phyloP scores from a whole-genome alignment of 1,284 basidiomycete genomes.

The Malassezia brasiliensis region DNA sequence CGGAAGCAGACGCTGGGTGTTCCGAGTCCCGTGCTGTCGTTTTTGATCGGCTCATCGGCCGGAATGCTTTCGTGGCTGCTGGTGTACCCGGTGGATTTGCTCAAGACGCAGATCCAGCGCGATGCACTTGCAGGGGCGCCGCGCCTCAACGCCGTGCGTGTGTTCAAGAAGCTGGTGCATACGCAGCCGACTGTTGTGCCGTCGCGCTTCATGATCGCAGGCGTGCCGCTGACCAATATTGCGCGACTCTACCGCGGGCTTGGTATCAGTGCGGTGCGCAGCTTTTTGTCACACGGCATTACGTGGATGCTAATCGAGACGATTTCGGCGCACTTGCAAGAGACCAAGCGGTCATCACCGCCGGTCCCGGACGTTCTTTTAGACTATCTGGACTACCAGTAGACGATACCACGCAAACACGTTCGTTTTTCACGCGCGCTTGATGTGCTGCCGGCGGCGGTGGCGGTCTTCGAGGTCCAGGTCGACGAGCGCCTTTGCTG shows the following conservation, averaged over 20 bases:
- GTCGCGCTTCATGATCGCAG: neutral
- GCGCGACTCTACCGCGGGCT: conserved; percentile 42
- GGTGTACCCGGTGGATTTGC: conserved; percentile 54
- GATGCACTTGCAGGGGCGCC: conserved; percentile 68
- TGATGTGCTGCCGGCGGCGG: neutral
- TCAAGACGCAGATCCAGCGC: conserved; percentile 86
- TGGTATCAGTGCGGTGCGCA: conserved; percentile 40
- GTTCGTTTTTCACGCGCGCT: neutral
- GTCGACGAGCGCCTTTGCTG: conserved; percentile 65
- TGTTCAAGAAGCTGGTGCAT: conserved; percentile 65
- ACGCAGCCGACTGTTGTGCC: neutral
- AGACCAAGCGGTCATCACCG: neutral
- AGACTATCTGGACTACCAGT: conserved; percentile 18
- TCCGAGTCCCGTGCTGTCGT: conserved; percentile 39
- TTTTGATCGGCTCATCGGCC: conserved; percentile 38
- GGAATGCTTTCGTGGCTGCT: conserved; percentile 44
- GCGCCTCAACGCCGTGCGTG: conserved; percentile 57
- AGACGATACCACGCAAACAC: conserved; percentile 5
- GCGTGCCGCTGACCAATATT: conserved; percentile 21
- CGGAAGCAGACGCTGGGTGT: conserved; percentile 27
- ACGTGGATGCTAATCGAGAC: conserved; percentile 45
- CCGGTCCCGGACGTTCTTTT: neutral
- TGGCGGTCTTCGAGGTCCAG: conserved; percentile 33
- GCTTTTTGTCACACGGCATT: conserved; percentile 46
- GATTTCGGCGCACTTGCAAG: conserved; percentile 20